Percentiles rank a stretch among this genome's conserved stretches.
phyloP scores from a whole-genome alignment of 1,139 yeast species.

The Wickerhamiella pararugosa region DNA sequence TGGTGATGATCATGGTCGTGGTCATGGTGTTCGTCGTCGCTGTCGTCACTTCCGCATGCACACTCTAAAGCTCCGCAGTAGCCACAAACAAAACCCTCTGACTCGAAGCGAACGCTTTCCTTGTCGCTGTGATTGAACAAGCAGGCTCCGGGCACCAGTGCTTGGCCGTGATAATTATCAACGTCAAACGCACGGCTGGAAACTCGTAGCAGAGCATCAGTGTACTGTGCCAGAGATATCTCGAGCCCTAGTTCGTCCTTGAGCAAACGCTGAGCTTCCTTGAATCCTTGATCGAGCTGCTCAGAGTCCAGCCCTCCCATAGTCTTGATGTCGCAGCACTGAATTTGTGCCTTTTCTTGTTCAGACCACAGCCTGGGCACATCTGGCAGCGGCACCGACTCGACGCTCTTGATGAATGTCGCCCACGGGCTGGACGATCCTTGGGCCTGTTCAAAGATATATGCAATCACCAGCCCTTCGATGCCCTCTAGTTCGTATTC shows the following conservation, averaged over 20 bases:
- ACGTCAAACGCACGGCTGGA: slow-evolving; percentile 71
- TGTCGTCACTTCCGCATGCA: slow-evolving; percentile 22
- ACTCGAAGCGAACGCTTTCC: slow-evolving; percentile 56
- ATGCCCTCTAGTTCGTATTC: slow-evolving; percentile 19
- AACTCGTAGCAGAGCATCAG: slow-evolving; percentile 28
- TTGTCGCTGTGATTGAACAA: slow-evolving; percentile 58
- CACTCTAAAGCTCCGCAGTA: slow-evolving; percentile 47
- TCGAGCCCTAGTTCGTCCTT: slow-evolving; percentile 12
- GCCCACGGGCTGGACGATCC: slow-evolving; percentile 62
- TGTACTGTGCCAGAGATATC: slow-evolving; percentile 20
- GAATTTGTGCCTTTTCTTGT: slow-evolving; percentile 32
- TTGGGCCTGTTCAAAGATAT: slow-evolving; percentile 48
- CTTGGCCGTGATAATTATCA: slow-evolving; percentile 58
- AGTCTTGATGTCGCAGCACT: slow-evolving; percentile 54
- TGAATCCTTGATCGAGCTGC: slow-evolving; percentile 43
- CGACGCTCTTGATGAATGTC: slow-evolving; percentile 44
- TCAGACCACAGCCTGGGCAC: slow-evolving; percentile 49
- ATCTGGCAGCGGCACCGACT: slow-evolving; percentile 21
- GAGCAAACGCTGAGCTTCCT: slow-evolving; percentile 27
- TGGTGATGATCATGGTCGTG: slow-evolving; percentile 17
- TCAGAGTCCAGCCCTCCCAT: slow-evolving; percentile 46
- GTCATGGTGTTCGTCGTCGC: slow-evolving; percentile 9
- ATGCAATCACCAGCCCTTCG: slow-evolving; percentile 51
- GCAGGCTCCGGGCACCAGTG: slow-evolving; percentile 84
- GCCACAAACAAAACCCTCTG: slow-evolving; percentile 55